These are phyloP conservation scores for Diaporthe vexans DNA, from an alignment of 2,329 filamentous ascomycete genomes.

Conservation along the genomic window DNA sequence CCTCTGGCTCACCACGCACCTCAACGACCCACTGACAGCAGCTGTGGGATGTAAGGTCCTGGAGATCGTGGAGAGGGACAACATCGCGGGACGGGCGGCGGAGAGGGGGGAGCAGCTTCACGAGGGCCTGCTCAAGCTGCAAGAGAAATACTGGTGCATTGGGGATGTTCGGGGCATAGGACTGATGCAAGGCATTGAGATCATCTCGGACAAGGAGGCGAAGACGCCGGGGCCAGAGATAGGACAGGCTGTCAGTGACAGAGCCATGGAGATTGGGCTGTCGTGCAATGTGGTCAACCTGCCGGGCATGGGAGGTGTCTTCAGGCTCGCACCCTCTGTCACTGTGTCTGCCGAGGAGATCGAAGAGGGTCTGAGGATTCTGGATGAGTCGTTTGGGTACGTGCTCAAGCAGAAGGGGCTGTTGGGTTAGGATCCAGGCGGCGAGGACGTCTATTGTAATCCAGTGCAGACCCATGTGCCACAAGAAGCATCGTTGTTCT, in stretches of 20 bases:
- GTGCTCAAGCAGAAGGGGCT: slow-evolving; percentile 43
- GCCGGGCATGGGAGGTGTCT: slow-evolving; percentile 63
- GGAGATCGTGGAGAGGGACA: slow-evolving; percentile 65
- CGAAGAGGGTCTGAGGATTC: slow-evolving; percentile 60
- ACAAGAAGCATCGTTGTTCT: no score
- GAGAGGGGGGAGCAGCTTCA: slow-evolving; percentile 59
- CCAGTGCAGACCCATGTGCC: no score
- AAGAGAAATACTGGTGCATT: slow-evolving; percentile 65
- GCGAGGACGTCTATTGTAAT: no score
- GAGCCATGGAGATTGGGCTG: slow-evolving; percentile 60
- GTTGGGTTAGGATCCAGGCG: not conserved
- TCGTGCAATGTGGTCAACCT: slow-evolving; percentile 64
- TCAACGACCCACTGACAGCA: slow-evolving; percentile 67
- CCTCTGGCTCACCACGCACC: slow-evolving; percentile 66
- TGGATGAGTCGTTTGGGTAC: slow-evolving; percentile 63
- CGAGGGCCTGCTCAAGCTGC: slow-evolving; percentile 57
- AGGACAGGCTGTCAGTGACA: slow-evolving; percentile 58
- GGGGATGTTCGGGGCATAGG: slow-evolving; percentile 66
- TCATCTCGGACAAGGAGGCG: slow-evolving; percentile 59
- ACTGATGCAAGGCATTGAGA: slow-evolving; percentile 64
- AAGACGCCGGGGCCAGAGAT: slow-evolving; percentile 59
- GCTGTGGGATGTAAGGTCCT: slow-evolving; percentile 68
- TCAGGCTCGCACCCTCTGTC: slow-evolving; percentile 65
- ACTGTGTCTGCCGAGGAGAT: slow-evolving; percentile 61
- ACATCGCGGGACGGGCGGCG: slow-evolving; percentile 56